Conservation (phyloP, 2,329 filamentous ascomycete genomes). For the Sporothrix inflata region DNA sequence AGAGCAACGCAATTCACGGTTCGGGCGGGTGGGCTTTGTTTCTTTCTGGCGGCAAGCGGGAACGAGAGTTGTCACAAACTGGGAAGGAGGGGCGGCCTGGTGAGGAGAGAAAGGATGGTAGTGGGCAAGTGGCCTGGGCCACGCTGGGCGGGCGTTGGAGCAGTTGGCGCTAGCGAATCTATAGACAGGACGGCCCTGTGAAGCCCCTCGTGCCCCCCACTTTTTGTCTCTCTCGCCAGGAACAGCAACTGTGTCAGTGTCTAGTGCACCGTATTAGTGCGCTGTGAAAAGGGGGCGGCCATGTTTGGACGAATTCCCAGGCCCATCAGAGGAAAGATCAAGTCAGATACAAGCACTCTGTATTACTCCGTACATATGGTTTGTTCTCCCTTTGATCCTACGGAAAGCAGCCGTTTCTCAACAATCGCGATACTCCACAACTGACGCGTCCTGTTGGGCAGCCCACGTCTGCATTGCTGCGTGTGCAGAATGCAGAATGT, state of each 20-base stretch:
- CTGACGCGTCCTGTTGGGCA: neutral
- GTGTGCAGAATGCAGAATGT: neutral
- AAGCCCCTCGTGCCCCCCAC: constrained; percentile 15
- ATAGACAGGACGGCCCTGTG: neutral
- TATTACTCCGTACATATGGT: neutral
- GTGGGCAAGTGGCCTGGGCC: constrained; percentile 3
- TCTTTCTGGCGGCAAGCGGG: constrained; percentile 25
- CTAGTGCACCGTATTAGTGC: neutral
- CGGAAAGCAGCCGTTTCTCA: neutral
- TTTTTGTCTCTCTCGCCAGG: constrained; percentile 23
- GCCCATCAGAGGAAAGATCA: too few relatives aligned
- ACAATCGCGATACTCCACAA: neutral
- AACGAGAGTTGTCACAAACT: constrained; percentile 25
- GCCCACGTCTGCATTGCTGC: neutral
- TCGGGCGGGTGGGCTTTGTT: constrained; percentile 27
- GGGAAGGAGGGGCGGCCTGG: constrained; percentile 29
- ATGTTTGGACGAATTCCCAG: neutral
- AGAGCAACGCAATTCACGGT: constrained; percentile 23
- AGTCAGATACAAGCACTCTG: too few relatives aligned
- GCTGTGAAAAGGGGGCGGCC: constrained; percentile 6
- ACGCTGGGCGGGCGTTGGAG: neutral
- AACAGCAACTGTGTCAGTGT: constrained; percentile 19
- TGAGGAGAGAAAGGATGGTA: neutral
- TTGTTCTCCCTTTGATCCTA: neutral
- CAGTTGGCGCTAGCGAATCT: constrained; percentile 26